Conservation (phyloP, 2,329 filamentous ascomycete genomes). For the Colletotrichum sp. region DNA sequence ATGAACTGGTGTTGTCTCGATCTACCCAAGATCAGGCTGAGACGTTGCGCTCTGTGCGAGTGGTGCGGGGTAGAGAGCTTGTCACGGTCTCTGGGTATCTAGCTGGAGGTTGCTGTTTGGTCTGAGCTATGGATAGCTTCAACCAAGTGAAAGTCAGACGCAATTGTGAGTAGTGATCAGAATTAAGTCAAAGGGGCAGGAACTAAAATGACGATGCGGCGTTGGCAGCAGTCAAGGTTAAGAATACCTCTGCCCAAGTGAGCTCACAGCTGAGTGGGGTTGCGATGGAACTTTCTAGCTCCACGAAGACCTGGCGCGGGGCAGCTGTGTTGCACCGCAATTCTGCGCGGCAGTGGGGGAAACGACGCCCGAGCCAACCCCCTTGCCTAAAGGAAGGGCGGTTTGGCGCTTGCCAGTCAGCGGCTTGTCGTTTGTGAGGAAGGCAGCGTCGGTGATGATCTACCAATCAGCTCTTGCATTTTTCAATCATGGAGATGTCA, state of each 20-base stretch:
- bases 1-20: neutral
- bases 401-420: neutral
- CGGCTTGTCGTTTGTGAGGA: neutral
- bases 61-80: neutral
- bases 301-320: neutral
- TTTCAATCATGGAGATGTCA: neutral
- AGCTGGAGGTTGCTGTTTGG: neutral
- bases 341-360: neutral
- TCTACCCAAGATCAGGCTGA: neutral
- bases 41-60: slow-evolving; percentile 38
- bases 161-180: neutral
- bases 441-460: neutral
- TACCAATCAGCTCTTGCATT: neutral
- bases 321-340: neutral
- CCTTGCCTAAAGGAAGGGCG: neutral
- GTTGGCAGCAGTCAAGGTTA: neutral
- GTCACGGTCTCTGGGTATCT: neutral
- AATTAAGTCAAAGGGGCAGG: neutral
- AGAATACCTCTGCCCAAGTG: neutral
- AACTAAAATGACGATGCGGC: neutral
- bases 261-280: slow-evolving; percentile 5
- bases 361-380: neutral
- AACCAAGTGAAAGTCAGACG: neutral
- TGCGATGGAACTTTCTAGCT: slow-evolving; percentile 6
- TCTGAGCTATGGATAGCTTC: neutral